A percentile compares a stretch with the other conserved stretches of the same genome.
These are phyloP conservation scores for Hymenoscyphus salicellus DNA, from an alignment of 2,329 filamentous ascomycete genomes.

Conservation along the genomic window DNA sequence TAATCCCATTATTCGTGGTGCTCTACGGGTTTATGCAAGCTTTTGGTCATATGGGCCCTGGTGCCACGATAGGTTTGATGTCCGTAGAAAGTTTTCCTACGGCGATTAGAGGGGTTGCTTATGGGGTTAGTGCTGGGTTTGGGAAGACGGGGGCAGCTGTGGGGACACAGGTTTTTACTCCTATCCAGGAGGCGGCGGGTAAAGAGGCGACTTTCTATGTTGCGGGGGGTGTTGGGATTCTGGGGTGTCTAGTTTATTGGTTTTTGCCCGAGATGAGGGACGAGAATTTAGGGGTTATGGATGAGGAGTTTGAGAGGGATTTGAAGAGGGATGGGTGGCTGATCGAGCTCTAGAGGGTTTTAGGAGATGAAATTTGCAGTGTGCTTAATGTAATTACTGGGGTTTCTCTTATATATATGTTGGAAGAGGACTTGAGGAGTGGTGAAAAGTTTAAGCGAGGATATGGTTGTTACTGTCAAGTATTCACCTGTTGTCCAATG, in stretches of 20 bases:
- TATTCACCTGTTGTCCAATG: too few species aligned
- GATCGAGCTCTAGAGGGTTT: background rate
- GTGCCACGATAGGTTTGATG: slow-evolving; percentile 37
- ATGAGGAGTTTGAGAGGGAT: slow-evolving; percentile 22
- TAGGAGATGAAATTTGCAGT: too few species aligned
- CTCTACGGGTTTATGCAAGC: slow-evolving; percentile 37
- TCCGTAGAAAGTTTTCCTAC: slow-evolving; percentile 37
- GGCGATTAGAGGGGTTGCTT: slow-evolving; percentile 36
- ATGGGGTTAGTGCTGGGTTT: slow-evolving; percentile 37
- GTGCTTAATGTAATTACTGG: too few species aligned
- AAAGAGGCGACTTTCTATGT: slow-evolving; percentile 37
- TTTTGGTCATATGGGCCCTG: slow-evolving; percentile 38
- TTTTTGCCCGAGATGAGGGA: slow-evolving; percentile 35
- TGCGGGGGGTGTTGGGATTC: slow-evolving; percentile 32
- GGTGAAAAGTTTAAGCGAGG: too few species aligned
- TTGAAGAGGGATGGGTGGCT: slow-evolving; percentile 13
- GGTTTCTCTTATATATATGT: too few species aligned
- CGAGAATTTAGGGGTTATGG: slow-evolving; percentile 33
- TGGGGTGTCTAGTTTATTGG: slow-evolving; percentile 33
- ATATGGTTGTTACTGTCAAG: too few species aligned
- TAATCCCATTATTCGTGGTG: slow-evolving; percentile 37
- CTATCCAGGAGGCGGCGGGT: slow-evolving; percentile 33
- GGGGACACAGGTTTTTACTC: background rate
- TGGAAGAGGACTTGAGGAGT: too few species aligned
- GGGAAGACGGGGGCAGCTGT: slow-evolving; percentile 32